Conservation (phyloP, 768 basidiomycete genomes). For the Paxillus ammoniavirescens region DNA sequence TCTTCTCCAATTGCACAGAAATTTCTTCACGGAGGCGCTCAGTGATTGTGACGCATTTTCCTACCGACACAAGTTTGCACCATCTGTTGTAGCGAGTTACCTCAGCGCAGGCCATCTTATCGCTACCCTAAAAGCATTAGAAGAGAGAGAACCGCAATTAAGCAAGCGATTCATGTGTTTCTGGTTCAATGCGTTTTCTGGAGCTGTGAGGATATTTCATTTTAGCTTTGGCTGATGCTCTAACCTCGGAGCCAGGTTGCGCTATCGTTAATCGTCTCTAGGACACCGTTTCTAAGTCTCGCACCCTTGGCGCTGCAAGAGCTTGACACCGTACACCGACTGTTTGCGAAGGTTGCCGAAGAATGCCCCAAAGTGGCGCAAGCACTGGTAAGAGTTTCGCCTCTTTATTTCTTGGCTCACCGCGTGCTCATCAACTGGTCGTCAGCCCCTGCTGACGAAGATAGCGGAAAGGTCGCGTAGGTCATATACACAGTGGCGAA, state of each 20-base stretch:
- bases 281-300: slow-evolving; percentile 57
- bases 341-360: slow-evolving; percentile 57
- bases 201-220: slow-evolving; percentile 48
- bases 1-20: slow-evolving; percentile 64
- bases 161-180: slow-evolving; percentile 66
- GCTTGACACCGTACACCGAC: slow-evolving; percentile 53
- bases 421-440: slow-evolving; percentile 10
- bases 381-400: slow-evolving; percentile 44
- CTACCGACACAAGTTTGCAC: slow-evolving; percentile 59
- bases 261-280: slow-evolving; percentile 60
- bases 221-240: not conserved
- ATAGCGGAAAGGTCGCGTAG: slow-evolving; percentile 51
- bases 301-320: slow-evolving; percentile 60
- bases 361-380: slow-evolving; percentile 61
- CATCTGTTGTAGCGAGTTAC: slow-evolving; percentile 71
- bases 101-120: slow-evolving; percentile 58
- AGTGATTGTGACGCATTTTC: slow-evolving; percentile 52
- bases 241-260: slow-evolving; percentile 45
- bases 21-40: slow-evolving; percentile 66
- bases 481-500: slow-evolving; percentile 41
- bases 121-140: slow-evolving; percentile 53
- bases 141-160: slow-evolving; percentile 56
- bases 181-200: slow-evolving; percentile 76
- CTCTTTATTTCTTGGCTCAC: not conserved
- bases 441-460: slow-evolving; percentile 56